Evolutionary conservation across 306 rosid species (phyloP), one percentile per base, ranked within the genome.

Genomic region (Vicia sativa): DNA sequence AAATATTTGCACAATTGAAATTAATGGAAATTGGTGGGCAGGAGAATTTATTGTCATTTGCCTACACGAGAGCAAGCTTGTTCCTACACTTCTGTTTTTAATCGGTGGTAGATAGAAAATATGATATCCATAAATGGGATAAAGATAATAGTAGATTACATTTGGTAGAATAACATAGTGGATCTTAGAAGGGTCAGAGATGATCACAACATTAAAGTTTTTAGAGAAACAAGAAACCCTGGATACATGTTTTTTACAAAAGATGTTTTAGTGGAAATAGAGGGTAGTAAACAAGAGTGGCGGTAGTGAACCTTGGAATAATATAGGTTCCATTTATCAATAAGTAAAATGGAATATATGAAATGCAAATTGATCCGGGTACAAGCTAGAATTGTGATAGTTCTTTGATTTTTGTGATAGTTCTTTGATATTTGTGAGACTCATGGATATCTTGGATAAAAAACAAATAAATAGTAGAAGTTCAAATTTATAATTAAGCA

Each of bases 241-340:
- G 9, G 18, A 49, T 9, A 19, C 29, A 50, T 50, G 28, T 9
- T 18, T 16, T 49, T 50, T 50, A 26, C 56, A 50, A 19, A 45
- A 50, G 9, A 50, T 50, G 56, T 18, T 50, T 50, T 50, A 9
- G 56, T 50, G 56, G 56, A 50, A 50, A 50, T 50, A 50, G 23
- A 50, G 19, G 23, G 23, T 19, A 11, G 56, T 50, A 50, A 46
- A 46, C 23, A 45, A 45, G 55, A 48, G 55, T 48, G 19, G 55
- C 16, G 55, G 12, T 9, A 16, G 26, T 16, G 19, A 14, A 46
- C 11, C 23, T 15, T 46, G 21, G 55, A 48, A 48, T 48, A 18
- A 48, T 48, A 16, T 16, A 18, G 26, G 55, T 16, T 39, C 12
- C 14, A 41, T 41, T 41, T 41, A 41, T 4, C 53, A 46, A 15